Percentiles rank a stretch among this genome's conserved stretches.
Conservation (phyloP, 192 early-diverging fungal genomes). For the Piromyces finnis region DNA sequence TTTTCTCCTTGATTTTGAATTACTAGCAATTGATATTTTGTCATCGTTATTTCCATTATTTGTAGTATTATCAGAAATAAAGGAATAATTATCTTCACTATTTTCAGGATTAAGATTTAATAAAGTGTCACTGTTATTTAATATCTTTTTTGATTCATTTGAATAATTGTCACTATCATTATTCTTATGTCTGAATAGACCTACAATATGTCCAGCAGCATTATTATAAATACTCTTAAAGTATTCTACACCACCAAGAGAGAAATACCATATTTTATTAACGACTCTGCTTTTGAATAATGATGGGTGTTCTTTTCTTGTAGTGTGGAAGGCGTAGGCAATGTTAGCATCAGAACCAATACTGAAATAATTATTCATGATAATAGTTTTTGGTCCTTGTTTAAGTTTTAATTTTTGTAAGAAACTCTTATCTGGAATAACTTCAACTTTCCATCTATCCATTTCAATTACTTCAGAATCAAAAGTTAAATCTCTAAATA, state of each 20-base stretch:
- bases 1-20: too few species aligned
- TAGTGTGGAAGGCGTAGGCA: background rate
- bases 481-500: background rate
- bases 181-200: too few species aligned
- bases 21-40: background rate
- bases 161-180: too few species aligned
- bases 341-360: constrained; percentile 2
- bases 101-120: too few species aligned
- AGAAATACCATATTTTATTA: background rate
- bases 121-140: too few species aligned
- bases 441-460: constrained; percentile 1
- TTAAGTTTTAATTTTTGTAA: background rate
- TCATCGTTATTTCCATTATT: background rate
- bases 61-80: too few species aligned
- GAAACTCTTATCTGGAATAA: background rate
- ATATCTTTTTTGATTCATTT: too few species aligned
- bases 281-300: background rate
- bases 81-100: too few species aligned
- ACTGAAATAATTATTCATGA: constrained; percentile 1
- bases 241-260: background rate
- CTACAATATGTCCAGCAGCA: background rate
- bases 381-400: background rate
- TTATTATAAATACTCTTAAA: background rate
- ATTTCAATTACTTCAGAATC: background rate
- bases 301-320: background rate